phyloP scores from a whole-genome alignment of 306 rosid species.

The Prunus armeniaca region DNA sequence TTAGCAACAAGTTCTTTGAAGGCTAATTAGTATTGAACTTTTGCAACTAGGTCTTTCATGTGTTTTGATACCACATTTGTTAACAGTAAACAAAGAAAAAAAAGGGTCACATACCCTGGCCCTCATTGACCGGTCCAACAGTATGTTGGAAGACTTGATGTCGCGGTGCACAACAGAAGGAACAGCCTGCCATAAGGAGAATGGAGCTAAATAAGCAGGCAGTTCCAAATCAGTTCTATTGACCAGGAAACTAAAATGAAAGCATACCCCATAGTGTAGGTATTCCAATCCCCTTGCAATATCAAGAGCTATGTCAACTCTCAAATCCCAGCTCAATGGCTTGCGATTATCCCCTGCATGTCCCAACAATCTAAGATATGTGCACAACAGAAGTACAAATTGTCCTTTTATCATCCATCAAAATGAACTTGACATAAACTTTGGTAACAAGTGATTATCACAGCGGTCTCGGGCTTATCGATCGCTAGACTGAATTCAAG shows the following conservation, averaged over 20 bases:
- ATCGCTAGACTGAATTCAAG: no score
- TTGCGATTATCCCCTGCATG: neutral
- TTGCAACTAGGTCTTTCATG: no score
- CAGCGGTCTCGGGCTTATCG: no score
- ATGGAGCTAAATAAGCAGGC: neutral
- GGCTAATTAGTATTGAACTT: no score
- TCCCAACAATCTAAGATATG: neutral
- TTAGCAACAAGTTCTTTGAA: no score
- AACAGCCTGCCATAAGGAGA: slow-evolving; percentile 7
- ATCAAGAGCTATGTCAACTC: slow-evolving; percentile 16
- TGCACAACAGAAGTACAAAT: no score
- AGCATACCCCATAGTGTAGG: slow-evolving; percentile 8
- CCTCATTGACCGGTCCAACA: slow-evolving; percentile 5
- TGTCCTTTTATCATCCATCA: no score
- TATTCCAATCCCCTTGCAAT: slow-evolving; percentile 20
- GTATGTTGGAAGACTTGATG: slow-evolving; percentile 21
- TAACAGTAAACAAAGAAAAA: neutral
- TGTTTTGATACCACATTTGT: neutral
- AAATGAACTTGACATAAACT: neutral
- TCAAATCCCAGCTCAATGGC: slow-evolving; percentile 24
- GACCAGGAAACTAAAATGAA: neutral
- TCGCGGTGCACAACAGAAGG: slow-evolving; percentile 17
- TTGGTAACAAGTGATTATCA: neutral
- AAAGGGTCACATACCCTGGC: neutral
- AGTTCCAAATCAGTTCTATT: neutral